Conservation (phyloP, 2,329 filamentous ascomycete species). For the Hypomyces rosellus region DNA sequence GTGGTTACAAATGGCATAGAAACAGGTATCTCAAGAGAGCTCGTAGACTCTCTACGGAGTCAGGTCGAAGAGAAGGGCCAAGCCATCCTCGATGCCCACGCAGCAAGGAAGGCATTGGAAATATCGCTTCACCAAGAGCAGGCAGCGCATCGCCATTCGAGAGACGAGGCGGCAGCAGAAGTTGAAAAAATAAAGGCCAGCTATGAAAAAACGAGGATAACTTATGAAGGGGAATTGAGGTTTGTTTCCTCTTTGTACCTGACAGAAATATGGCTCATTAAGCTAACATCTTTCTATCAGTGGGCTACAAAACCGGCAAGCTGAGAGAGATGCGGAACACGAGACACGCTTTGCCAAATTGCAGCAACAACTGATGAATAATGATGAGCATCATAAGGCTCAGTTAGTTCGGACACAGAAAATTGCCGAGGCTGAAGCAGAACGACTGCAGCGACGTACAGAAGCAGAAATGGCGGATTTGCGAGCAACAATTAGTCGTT, state of each 20-base stretch:
- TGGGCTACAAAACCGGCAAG: constrained; percentile 28
- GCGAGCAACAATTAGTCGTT: constrained; percentile 50
- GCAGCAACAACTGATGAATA: constrained; percentile 14
- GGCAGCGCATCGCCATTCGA: constrained; percentile 62
- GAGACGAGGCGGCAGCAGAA: constrained; percentile 41
- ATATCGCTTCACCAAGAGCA: constrained; percentile 64
- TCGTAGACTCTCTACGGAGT: constrained; percentile 76
- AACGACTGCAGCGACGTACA: constrained; percentile 40
- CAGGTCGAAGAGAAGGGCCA: constrained; percentile 69
- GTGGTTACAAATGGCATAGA: constrained; percentile 72
- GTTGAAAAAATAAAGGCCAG: constrained; percentile 25
- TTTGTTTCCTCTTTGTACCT: constrained; percentile 26
- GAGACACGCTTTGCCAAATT: constrained; percentile 16
- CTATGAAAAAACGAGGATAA: constrained; percentile 19
- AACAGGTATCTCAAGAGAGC: constrained; percentile 86
- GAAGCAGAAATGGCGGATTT: constrained; percentile 61
- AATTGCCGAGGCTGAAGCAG: constrained; percentile 41
- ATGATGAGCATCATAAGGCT: constrained; percentile 25
- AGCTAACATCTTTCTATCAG: constrained; percentile 18
- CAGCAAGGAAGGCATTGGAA: constrained; percentile 40
- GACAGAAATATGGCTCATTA: neutral
- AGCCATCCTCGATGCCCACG: constrained; percentile 41
- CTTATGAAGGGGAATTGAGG: constrained; percentile 43
- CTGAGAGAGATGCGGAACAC: constrained; percentile 16
- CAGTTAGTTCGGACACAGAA: constrained; percentile 42